Evolutionary conservation across 2,329 filamentous ascomycete species (phyloP).

Genomic region (Claviceps africana): DNA sequence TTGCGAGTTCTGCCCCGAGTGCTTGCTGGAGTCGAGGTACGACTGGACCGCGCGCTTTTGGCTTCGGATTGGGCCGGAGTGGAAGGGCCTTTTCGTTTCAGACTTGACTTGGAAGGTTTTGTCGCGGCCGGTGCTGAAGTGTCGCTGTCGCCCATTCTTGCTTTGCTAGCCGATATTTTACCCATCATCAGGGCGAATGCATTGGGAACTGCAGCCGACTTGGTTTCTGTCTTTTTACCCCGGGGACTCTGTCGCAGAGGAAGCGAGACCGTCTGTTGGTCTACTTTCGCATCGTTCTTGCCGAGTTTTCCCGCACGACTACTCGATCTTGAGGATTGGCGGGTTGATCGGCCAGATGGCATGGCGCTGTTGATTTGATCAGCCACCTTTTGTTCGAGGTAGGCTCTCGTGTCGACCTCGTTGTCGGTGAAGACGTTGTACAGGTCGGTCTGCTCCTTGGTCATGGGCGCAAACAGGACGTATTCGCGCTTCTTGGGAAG

Average conservation of each 20-base stretch:
- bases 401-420: slow-evolving; percentile 50
- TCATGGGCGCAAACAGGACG: slow-evolving; percentile 85
- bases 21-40: slow-evolving; percentile 57
- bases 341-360: slow-evolving; percentile 18
- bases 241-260: slow-evolving; percentile 24
- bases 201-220: slow-evolving; percentile 18
- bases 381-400: slow-evolving; percentile 66
- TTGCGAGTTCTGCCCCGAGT: slow-evolving; percentile 37
- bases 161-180: slow-evolving; percentile 17
- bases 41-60: slow-evolving; percentile 65
- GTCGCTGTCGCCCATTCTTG: slow-evolving; percentile 16
- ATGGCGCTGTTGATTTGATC: slow-evolving; percentile 38
- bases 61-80: slow-evolving; percentile 21
- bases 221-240: slow-evolving; percentile 14
- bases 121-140: slow-evolving; percentile 6
- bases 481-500: slow-evolving; percentile 97
- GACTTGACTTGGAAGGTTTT: slow-evolving; percentile 10
- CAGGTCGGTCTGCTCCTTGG: slow-evolving; percentile 76
- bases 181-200: slow-evolving; percentile 43
- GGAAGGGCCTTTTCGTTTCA: slow-evolving; percentile 21
- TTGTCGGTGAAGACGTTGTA: slow-evolving; percentile 55
- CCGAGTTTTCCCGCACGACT: slow-evolving; percentile 12
- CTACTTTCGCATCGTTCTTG: slow-evolving; percentile 9
- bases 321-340: slow-evolving; percentile 24
- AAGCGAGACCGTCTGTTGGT: slow-evolving; percentile 12